Percentiles rank a stretch among this genome's conserved stretches.
Evolutionary conservation across 106 monocot genomes (phyloP).

Genomic region (Acorus calamus): DNA sequence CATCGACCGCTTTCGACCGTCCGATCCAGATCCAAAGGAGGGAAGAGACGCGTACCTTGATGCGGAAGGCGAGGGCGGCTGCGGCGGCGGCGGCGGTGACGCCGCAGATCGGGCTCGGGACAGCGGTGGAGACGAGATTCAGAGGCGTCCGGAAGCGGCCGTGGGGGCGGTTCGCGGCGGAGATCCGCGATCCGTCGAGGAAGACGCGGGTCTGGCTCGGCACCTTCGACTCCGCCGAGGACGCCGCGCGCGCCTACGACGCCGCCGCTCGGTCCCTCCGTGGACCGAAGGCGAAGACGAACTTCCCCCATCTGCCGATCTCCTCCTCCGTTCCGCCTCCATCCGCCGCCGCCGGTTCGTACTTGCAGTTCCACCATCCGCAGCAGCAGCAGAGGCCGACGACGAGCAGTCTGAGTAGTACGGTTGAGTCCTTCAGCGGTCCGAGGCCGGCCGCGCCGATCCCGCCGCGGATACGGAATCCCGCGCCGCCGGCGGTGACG

Average conservation of each 20-base stretch:
- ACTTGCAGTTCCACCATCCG: not conserved
- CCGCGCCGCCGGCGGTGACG: constrained; percentile 3
- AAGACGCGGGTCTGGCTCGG: constrained; percentile 56
- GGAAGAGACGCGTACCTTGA: not conserved
- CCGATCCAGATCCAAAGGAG: too few species aligned
- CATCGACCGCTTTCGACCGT: too few species aligned
- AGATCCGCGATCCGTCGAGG: constrained; percentile 49
- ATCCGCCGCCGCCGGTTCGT: constrained; percentile 1
- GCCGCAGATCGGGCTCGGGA: not conserved
- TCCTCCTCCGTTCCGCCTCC: not conserved
- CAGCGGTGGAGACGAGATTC: constrained; percentile 24
- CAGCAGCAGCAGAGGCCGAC: constrained; percentile 20
- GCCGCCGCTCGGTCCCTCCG: constrained; percentile 48
- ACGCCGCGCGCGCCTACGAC: constrained; percentile 66
- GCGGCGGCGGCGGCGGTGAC: constrained; percentile 6
- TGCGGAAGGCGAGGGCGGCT: constrained; percentile 19
- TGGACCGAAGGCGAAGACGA: constrained; percentile 62
- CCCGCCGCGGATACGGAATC: not conserved
- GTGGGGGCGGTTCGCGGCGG: constrained; percentile 59
- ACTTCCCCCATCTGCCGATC: constrained; percentile 29
- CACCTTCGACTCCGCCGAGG: constrained; percentile 65
- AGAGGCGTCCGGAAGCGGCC: constrained; percentile 63
- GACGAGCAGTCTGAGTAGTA: constrained; percentile 47
- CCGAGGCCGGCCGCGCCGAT: constrained; percentile 14
- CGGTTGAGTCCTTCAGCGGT: constrained; percentile 69